Evolutionary conservation across 192 early-diverging fungal species (phyloP).

Genomic region (Polychytrium aggregatum): DNA sequence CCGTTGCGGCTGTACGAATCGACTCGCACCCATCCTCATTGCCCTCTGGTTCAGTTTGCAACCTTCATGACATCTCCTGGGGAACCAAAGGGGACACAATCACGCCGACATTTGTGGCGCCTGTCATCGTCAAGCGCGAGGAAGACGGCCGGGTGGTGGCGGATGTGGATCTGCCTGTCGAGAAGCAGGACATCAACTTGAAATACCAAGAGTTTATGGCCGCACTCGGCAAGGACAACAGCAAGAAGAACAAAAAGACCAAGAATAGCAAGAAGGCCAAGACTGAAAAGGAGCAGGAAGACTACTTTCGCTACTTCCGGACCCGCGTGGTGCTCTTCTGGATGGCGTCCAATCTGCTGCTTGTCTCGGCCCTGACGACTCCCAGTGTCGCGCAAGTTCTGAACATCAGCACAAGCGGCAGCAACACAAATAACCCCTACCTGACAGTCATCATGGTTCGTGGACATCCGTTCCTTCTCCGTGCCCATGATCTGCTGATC

Average conservation of each 20-base stretch:
- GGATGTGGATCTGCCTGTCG: slow-evolving; percentile 28
- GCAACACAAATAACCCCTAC: slow-evolving; percentile 14
- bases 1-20: too few species aligned
- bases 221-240: neutral
- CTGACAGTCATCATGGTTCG: slow-evolving; percentile 18
- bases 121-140: slow-evolving; percentile 10
- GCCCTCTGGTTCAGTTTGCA: slow-evolving; percentile 30
- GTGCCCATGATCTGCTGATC: too few species aligned
- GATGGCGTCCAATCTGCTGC: slow-evolving; percentile 26
- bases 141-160: slow-evolving; percentile 15
- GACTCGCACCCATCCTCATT: too few species aligned
- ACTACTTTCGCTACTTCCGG: slow-evolving; percentile 36
- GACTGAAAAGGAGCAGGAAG: slow-evolving; percentile 10
- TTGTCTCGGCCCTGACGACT: slow-evolving; percentile 30
- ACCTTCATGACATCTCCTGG: slow-evolving; percentile 47
- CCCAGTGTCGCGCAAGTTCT: slow-evolving; percentile 8
- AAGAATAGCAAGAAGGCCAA: slow-evolving; percentile 7
- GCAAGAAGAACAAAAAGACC: slow-evolving; percentile 1
- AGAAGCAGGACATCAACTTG: slow-evolving; percentile 34
- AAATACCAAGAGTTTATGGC: slow-evolving; percentile 23
- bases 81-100: slow-evolving; percentile 40
- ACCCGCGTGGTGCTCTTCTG: slow-evolving; percentile 37
- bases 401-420: slow-evolving; percentile 1
- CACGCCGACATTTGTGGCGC: slow-evolving; percentile 15
- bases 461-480: too few species aligned